Conservation (phyloP, 1,284 basidiomycete species). For the Trichosporon sp. region DNA sequence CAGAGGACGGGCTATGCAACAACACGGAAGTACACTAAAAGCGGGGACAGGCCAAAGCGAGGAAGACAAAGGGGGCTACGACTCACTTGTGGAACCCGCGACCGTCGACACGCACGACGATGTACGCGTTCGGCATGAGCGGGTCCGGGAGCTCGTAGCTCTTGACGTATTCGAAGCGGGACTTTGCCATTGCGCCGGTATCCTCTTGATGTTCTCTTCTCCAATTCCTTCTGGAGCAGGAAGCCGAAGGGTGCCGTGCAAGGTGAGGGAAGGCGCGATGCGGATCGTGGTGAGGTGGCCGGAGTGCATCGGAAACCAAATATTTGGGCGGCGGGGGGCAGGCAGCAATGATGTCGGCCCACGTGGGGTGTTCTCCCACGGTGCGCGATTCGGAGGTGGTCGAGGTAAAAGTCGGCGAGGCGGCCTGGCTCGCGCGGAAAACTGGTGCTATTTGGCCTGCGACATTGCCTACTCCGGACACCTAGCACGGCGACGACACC, state of each 20-base stretch:
- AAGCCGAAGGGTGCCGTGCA: not conserved
- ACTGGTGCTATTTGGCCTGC: not conserved
- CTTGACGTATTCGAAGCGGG: constrained; percentile 84
- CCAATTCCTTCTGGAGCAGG: not conserved
- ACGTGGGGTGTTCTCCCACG: constrained; percentile 12
- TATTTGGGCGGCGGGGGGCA: not conserved
- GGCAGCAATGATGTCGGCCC: not conserved
- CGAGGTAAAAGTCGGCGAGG: not conserved
- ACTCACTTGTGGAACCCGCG: constrained; percentile 87
- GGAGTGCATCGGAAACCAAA: not conserved
- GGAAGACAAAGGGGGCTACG: not conserved
- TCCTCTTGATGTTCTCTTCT: not conserved
- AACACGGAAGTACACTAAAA: not conserved
- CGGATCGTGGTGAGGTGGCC: not conserved
- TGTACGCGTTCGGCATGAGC: constrained; percentile 75
- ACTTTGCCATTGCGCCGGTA: constrained; percentile 69
- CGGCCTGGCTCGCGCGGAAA: not conserved
- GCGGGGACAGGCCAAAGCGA: not conserved
- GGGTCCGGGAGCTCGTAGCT: constrained; percentile 85
- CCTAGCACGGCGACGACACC: not conserved
- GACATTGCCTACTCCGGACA: not conserved
- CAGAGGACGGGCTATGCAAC: not conserved
- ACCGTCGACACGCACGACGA: constrained; percentile 86
- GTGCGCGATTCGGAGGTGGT: not conserved
- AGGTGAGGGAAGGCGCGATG: not conserved